These are phyloP conservation scores for Fallopia convolvulus DNA, from an alignment of 148 eudicot species.

Conservation along the genomic window DNA sequence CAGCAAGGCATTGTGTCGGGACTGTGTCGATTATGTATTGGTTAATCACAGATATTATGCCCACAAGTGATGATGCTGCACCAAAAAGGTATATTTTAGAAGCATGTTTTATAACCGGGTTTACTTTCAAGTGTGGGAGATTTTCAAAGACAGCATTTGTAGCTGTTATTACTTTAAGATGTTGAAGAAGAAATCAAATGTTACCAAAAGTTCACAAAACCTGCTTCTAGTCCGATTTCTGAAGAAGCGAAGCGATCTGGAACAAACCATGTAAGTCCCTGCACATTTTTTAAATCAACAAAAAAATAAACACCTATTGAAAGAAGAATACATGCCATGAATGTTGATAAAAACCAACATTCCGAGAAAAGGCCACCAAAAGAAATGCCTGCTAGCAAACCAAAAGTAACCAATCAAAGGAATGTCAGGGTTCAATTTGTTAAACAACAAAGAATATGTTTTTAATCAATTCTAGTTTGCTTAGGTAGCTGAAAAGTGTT, in stretches of 20 bases:
- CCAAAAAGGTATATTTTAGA: neutral
- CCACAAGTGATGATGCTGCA: slow-evolving; percentile 79
- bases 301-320: neutral
- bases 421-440: neutral
- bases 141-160: neutral
- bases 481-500: neutral
- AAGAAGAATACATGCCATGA: neutral
- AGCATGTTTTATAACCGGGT: neutral
- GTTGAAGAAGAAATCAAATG: slow-evolving; percentile 49
- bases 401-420: neutral
- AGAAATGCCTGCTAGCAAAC: neutral
- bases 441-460: neutral
- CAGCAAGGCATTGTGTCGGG: slow-evolving; percentile 30
- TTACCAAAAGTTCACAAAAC: slow-evolving; percentile 96
- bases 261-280: slow-evolving; percentile 98
- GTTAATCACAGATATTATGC: slow-evolving; percentile 73
- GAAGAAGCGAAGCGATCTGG: slow-evolving; percentile 97
- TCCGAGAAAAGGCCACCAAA: neutral
- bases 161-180: neutral
- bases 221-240: slow-evolving; percentile 99
- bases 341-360: neutral
- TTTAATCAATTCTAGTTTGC: neutral
- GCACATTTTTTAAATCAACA: neutral
- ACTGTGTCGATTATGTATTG: slow-evolving; percentile 69
- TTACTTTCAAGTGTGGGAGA: neutral